Conservation (phyloP, 2,329 filamentous ascomycete species). For the Aspergillus flavus region DNA sequence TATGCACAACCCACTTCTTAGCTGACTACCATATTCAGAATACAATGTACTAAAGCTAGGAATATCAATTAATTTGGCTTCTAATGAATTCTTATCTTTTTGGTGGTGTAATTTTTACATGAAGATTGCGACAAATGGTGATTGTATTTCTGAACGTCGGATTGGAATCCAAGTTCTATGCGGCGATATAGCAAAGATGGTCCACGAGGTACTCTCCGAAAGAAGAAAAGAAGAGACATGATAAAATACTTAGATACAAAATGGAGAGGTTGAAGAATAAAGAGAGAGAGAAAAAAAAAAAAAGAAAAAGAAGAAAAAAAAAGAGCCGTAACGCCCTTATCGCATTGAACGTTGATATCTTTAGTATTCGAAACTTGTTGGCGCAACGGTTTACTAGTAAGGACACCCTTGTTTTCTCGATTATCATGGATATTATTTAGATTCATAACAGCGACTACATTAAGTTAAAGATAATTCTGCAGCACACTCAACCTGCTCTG, state of each 20-base stretch:
- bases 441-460: background rate
- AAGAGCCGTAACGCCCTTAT: conserved; percentile 2
- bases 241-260: background rate
- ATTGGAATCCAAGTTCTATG: background rate
- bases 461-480: background rate
- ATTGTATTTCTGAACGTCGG: background rate
- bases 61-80: background rate
- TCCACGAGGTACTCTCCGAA: conserved; percentile 12
- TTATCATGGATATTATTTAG: background rate
- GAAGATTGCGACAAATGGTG: background rate
- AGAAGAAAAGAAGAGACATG: background rate
- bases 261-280: background rate
- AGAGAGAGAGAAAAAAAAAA: background rate
- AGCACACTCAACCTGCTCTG: background rate
- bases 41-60: background rate
- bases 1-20: background rate
- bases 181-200: conserved; percentile 4
- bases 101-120: background rate
- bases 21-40: background rate
- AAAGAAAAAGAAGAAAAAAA: background rate
- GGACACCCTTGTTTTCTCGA: conserved; percentile 2
- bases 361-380: background rate
- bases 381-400: conserved; percentile 12
- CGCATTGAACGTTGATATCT: background rate
- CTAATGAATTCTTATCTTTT: background rate